These are phyloP conservation scores for Aspergillus sp. DNA, from an alignment of 2,329 filamentous ascomycete species.

Conservation along the genomic window DNA sequence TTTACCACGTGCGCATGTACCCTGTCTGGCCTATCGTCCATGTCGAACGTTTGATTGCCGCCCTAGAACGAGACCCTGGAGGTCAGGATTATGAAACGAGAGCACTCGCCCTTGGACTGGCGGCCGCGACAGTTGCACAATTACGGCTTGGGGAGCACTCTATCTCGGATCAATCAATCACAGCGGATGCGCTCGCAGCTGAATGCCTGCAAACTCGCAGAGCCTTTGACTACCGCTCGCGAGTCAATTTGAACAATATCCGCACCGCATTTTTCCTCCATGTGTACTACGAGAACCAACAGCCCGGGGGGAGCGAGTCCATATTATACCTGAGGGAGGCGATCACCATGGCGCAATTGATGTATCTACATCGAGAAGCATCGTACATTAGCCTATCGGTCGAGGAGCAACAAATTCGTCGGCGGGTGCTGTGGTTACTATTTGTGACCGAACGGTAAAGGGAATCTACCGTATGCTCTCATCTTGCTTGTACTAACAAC, in stretches of 20 bases:
- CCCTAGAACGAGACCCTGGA: constrained; percentile 34
- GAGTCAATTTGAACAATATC: constrained; percentile 42
- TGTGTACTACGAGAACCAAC: constrained; percentile 53
- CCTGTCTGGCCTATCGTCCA: constrained; percentile 55
- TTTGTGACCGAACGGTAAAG: constrained; percentile 48
- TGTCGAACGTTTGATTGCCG: constrained; percentile 43
- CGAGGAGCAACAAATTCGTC: constrained; percentile 47
- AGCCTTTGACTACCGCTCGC: constrained; percentile 28
- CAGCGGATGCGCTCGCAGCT: constrained; percentile 35
- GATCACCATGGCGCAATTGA: constrained; percentile 53
- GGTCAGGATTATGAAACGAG: constrained; percentile 34
- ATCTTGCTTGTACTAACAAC: neutral
- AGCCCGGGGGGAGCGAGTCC: constrained; percentile 48
- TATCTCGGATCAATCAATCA: constrained; percentile 26
- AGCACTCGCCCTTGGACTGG: constrained; percentile 48
- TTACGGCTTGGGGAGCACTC: constrained; percentile 41
- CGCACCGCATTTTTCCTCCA: constrained; percentile 54
- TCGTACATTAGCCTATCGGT: constrained; percentile 39
- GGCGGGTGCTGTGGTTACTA: constrained; percentile 50
- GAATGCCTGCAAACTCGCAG: constrained; percentile 38
- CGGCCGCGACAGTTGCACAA: constrained; percentile 51
- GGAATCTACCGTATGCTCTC: neutral
- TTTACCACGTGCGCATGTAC: constrained; percentile 53
- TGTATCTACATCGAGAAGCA: constrained; percentile 48
- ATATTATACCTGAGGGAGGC: constrained; percentile 52